Conservation (phyloP, 164 flowering plant genomes). For the Buxus sempervirens region DNA sequence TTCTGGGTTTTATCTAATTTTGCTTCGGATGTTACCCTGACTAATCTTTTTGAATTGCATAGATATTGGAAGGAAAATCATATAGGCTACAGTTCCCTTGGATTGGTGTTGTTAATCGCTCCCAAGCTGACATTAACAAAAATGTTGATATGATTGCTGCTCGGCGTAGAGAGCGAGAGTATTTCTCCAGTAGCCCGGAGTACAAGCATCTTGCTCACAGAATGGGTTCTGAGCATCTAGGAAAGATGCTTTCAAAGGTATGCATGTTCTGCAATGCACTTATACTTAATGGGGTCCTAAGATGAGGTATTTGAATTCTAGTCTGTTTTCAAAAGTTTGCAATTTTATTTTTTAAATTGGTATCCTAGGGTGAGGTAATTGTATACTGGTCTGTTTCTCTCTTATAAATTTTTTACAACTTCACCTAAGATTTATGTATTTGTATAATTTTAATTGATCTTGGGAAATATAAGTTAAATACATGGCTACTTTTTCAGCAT, state of each 20-base stretch:
- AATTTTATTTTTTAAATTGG: not conserved
- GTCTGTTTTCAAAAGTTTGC: no score
- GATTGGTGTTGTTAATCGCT: slow-evolving; percentile 90
- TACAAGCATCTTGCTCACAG: slow-evolving; percentile 64
- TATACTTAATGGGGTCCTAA: no score
- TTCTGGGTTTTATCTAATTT: not conserved
- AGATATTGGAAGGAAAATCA: slow-evolving; percentile 83
- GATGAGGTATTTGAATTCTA: no score
- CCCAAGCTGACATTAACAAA: no score
- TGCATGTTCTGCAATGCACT: no score
- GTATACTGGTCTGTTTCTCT: no score
- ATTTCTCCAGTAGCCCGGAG: slow-evolving; percentile 62
- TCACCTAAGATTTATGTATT: no score
- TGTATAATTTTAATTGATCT: no score
- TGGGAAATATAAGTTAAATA: not conserved
- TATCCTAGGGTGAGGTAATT: no score
- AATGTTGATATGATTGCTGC: slow-evolving; percentile 92
- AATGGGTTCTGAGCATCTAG: slow-evolving; percentile 89
- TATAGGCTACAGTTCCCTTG: slow-evolving; percentile 75
- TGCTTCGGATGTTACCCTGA: not conserved
- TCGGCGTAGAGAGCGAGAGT: slow-evolving; percentile 71
- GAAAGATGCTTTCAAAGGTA: slow-evolving; percentile 83
- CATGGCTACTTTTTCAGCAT: slow-evolving; percentile 50
- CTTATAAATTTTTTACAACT: no score
- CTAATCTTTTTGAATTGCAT: slow-evolving; percentile 5